Evolutionary conservation across 192 early-diverging fungal species (phyloP), one percentile per base, ranked within the genome.

Genomic region (Chytriomyces confervae): DNA sequence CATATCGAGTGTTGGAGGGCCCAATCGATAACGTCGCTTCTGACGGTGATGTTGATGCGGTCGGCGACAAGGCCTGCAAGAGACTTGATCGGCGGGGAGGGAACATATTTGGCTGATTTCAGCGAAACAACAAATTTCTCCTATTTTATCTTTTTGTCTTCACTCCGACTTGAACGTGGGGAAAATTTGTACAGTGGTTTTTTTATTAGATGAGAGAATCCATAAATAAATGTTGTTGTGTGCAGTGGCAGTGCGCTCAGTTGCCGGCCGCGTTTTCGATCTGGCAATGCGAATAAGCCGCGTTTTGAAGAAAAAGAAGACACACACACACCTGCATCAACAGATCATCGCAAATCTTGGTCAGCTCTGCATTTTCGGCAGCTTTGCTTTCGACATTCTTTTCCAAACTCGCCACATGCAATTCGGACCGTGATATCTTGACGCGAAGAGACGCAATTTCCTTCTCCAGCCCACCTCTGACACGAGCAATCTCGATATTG

Each of bases 341-440:
- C 18, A 87, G 65, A 20, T 61, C 76, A 68, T 87, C 86, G 65
- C 84, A 85, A 51, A 87, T 84, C 49, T 77, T 72, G 29, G 78
- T 75, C 48, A 87, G 64, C 72, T 85, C 81, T 8, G 61, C 43
- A 51, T 83, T 84, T 61, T 85, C 86, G 66, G 50, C 45, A 10
- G 67, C 76, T 68, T 87, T 87, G 27, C 45, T 69, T 49, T 81
- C 67, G 7, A 87, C 53, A 7, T 57, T 72, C 23, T 61, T 18
- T 48, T 83, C 78, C 18, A 86, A 46, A 16, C 75, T 76, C 50
- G 62, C 46, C 2, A 78, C 61, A 43, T 84, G 79, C 7, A 79
- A 24, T 50, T 87, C 86, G 27, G 63, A 49, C 43, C 81, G 73
- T 5, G 57, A 27, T 7, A 82, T 7, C 49, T 86, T 85, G 43